phyloP scores from a whole-genome alignment of 1,284 basidiomycete genomes.

The Marasmius tenuissimus region DNA sequence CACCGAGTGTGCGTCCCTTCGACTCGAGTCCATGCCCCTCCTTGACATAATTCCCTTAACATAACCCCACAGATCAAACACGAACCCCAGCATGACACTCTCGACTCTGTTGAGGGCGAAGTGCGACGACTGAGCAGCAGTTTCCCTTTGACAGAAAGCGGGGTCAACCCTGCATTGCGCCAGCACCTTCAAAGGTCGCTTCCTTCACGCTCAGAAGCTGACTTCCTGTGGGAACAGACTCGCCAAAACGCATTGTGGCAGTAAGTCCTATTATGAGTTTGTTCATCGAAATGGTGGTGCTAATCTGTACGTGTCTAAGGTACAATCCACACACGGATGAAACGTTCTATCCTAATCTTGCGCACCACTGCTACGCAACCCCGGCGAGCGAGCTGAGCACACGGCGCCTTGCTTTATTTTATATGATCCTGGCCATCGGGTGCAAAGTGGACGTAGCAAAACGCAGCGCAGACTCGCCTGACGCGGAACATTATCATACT shows the following conservation, averaged over 20 bases:
- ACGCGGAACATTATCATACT: constrained; percentile 55
- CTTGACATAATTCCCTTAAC: neutral
- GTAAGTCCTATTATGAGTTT: constrained; percentile 24
- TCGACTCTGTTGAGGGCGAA: constrained; percentile 32
- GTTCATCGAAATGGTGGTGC: constrained; percentile 32
- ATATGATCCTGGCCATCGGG: constrained; percentile 47
- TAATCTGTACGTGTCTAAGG: constrained; percentile 30
- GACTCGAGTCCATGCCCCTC: neutral
- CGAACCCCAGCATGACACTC: constrained; percentile 9
- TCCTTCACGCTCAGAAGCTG: constrained; percentile 36
- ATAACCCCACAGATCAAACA: constrained; percentile 1
- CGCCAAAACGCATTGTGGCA: constrained; percentile 52
- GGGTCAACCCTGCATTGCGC: constrained; percentile 35
- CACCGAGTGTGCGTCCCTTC: neutral
- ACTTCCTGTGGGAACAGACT: constrained; percentile 46
- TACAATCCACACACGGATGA: constrained; percentile 57
- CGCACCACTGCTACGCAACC: constrained; percentile 45
- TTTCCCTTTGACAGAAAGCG: constrained; percentile 38
- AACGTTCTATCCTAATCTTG: constrained; percentile 52
- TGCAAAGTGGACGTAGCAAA: constrained; percentile 47
- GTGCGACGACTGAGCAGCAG: constrained; percentile 37
- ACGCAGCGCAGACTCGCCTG: constrained; percentile 42
- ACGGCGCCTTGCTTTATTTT: constrained; percentile 42
- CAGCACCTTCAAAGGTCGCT: constrained; percentile 37
- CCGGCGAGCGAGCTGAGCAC: constrained; percentile 47